Conservation (phyloP, 2,329 filamentous ascomycete species). For the Claviceps paspali region DNA sequence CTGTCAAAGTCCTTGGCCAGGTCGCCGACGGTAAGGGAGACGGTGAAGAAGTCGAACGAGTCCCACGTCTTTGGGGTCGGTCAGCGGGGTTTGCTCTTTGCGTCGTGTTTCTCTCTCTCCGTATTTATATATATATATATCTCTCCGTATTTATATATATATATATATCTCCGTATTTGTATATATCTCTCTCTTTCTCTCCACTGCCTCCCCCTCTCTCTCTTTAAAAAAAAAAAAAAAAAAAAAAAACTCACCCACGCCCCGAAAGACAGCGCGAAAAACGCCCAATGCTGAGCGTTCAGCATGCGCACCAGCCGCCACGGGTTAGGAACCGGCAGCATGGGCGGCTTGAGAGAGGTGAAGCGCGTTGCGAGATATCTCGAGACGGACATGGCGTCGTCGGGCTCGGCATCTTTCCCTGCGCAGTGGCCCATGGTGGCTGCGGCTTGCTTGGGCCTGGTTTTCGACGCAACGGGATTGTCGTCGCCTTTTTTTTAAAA, state of each 20-base stretch:
- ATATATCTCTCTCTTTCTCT: neutral
- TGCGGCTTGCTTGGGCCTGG: too few relatives aligned
- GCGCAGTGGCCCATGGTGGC: slow-evolving; percentile 7
- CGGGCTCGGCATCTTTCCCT: slow-evolving; percentile 21
- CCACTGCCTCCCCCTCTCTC: neutral
- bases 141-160: too few relatives aligned
- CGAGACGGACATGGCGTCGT: slow-evolving; percentile 32
- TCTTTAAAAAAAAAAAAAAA: slow-evolving; percentile 1
- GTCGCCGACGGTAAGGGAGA: slow-evolving; percentile 41
- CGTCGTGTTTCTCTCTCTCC: too few relatives aligned
- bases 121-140: too few relatives aligned
- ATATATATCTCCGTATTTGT: too few relatives aligned
- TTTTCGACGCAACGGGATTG: too few relatives aligned
- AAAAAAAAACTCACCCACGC: slow-evolving; percentile 32
- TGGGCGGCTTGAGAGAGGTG: slow-evolving; percentile 39
- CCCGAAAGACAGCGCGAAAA: slow-evolving; percentile 37
- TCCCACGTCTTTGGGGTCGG: slow-evolving; percentile 50
- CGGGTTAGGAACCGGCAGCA: slow-evolving; percentile 38
- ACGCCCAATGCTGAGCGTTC: slow-evolving; percentile 35
- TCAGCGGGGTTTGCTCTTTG: too few relatives aligned
- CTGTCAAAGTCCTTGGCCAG: slow-evolving; percentile 37
- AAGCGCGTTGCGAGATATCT: slow-evolving; percentile 37
- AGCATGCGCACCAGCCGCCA: slow-evolving; percentile 33
- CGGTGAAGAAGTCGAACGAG: slow-evolving; percentile 52
- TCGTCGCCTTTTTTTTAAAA: too few relatives aligned